phyloP scores from a whole-genome alignment of 257 asterid genomes.

The Nicotiana otophora region DNA sequence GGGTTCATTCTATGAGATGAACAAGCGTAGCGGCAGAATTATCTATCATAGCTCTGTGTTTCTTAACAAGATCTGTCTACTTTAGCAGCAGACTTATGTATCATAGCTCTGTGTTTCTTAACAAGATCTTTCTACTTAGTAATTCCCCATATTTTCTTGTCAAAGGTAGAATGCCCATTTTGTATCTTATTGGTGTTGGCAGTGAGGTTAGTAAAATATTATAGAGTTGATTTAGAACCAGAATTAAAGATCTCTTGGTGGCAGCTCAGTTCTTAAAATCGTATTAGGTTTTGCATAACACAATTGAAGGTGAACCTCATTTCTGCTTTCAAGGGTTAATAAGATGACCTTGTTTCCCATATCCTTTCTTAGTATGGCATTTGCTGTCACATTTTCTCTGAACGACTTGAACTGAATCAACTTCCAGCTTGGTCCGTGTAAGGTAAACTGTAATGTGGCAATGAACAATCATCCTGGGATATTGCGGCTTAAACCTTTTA shows the following conservation, averaged over 20 bases:
- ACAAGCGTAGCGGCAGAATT: neutral
- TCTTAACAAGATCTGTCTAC: neutral
- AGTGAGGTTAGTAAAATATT: neutral
- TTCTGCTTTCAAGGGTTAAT: neutral
- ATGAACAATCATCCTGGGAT: neutral
- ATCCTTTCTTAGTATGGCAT: neutral
- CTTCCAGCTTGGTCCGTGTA: neutral
- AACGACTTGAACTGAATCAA: neutral
- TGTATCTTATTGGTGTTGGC: neutral
- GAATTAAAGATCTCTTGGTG: neutral
- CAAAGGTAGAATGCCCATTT: neutral
- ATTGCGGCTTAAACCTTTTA: neutral
- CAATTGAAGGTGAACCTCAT: neutral
- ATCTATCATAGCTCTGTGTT: neutral
- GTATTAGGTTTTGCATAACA: neutral
- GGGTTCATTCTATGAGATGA: neutral
- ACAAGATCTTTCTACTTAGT: neutral
- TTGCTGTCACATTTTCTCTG: neutral
- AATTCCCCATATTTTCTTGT: neutral
- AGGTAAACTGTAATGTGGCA: neutral
- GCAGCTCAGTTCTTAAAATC: neutral
- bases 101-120: neutral
- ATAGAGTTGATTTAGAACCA: neutral
- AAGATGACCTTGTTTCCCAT: neutral
- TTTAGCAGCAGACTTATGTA: no score